Conservation (phyloP, 1,284 basidiomycete genomes). For the Wallemia mellicola region DNA sequence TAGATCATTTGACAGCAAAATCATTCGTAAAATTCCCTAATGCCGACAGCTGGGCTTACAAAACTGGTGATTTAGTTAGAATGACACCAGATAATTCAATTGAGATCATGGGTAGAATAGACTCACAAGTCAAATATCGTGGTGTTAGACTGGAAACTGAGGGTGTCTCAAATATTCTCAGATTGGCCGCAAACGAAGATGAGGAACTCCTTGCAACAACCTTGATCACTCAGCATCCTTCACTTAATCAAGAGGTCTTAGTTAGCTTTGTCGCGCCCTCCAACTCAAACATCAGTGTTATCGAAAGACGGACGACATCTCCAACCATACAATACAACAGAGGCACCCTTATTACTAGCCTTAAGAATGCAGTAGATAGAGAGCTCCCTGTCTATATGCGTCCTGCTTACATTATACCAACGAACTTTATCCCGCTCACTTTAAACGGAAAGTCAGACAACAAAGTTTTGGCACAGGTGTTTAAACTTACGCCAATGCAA, state of each 20-base stretch:
- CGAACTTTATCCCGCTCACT: conserved; percentile 22
- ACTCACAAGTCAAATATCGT: conserved; percentile 26
- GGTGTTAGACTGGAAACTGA: conserved; percentile 27
- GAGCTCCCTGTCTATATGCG: conserved; percentile 25
- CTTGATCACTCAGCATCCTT: conserved; percentile 22
- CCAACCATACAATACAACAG: conserved; percentile 15
- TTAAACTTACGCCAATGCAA: conserved; percentile 11
- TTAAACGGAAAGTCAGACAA: conserved; percentile 23
- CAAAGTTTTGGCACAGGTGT: conserved; percentile 18
- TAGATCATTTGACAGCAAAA: conserved; percentile 21
- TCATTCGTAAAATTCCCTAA: conserved; percentile 23
- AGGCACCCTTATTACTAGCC: conserved; percentile 13
- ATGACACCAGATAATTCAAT: conserved; percentile 26
- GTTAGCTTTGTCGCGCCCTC: conserved; percentile 21
- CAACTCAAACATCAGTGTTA: conserved; percentile 15
- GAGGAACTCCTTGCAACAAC: conserved; percentile 19
- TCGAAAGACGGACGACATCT: conserved; percentile 16
- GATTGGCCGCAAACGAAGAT: conserved; percentile 13
- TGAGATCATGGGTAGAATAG: conserved; percentile 26
- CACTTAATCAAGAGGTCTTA: conserved; percentile 21
- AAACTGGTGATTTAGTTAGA: conserved; percentile 24
- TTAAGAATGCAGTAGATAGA: conserved; percentile 17
- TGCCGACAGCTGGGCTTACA: conserved; percentile 20
- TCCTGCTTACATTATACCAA: conserved; percentile 22
- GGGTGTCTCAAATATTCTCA: conserved; percentile 23